Conservation (phyloP, 257 asterid genomes). For the Gentiana macrophylla region DNA sequence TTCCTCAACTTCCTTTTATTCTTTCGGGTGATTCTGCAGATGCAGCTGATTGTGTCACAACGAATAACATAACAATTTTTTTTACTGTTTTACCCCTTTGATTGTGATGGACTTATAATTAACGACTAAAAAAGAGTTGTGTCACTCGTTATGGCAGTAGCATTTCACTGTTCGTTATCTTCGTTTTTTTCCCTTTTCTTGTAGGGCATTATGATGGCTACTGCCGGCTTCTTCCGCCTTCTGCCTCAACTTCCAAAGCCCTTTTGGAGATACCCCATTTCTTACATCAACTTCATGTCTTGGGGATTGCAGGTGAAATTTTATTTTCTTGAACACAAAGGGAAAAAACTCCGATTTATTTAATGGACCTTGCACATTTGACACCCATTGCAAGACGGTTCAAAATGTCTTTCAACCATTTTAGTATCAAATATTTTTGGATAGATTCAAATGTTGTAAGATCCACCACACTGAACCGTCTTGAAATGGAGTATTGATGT, state of each 20-base stretch:
- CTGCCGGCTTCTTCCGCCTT: constrained; percentile 84
- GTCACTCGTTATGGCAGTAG: background rate
- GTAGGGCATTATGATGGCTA: constrained; percentile 86
- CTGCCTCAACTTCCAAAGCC: constrained; percentile 77
- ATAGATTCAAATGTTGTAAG: no score
- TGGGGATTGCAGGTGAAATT: constrained; percentile 63
- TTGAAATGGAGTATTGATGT: background rate
- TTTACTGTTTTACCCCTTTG: no score
- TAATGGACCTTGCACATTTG: no score
- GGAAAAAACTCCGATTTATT: no score
- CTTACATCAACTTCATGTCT: constrained; percentile 77
- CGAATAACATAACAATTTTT: background rate
- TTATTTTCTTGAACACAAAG: no score
- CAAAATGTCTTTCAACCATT: background rate
- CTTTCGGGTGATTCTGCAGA: background rate
- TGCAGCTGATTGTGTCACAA: background rate
- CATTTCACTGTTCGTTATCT: no score
- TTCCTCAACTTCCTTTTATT: background rate
- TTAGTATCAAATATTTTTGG: background rate
- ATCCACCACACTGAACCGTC: no score
- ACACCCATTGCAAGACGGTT: no score
- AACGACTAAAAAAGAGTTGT: no score
- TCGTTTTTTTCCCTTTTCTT: background rate
- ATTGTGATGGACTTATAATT: no score
- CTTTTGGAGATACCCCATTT: constrained; percentile 82